Evolutionary conservation across 202 grass and related monocot species (phyloP).

Genomic region (Bolboschoenoplectus hybrid): DNA sequence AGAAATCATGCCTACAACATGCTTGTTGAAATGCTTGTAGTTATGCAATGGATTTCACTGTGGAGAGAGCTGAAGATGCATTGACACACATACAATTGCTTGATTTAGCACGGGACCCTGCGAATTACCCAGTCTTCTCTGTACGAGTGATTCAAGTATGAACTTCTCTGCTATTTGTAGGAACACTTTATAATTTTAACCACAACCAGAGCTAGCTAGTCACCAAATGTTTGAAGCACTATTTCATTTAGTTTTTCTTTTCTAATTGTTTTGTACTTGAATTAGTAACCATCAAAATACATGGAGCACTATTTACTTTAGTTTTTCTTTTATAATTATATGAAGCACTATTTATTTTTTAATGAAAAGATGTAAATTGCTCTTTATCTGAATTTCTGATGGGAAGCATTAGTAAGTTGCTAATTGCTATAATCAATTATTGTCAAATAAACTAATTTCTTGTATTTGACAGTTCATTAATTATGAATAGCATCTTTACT

Average conservation of each 20-base stretch:
- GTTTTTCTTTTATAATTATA: neutral
- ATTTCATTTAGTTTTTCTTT: neutral
- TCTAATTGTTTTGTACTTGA: neutral
- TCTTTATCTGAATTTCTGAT: too few relatives aligned
- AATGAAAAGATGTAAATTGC: neutral
- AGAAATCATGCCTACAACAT: conserved; percentile 16
- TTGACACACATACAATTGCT: conserved; percentile 28
- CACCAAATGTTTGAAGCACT: neutral
- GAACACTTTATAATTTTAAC: neutral
- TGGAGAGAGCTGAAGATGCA: conserved; percentile 32
- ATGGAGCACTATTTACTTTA: neutral
- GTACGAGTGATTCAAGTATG: conserved; percentile 28
- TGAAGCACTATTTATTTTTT: neutral
- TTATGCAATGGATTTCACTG: conserved; percentile 30
- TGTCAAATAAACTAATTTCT: neutral
- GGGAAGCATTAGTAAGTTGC: too few relatives aligned
- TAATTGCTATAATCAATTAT: neutral
- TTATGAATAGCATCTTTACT: neutral
- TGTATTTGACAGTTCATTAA: neutral
- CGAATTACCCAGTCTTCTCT: conserved; percentile 11
- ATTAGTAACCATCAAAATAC: neutral
- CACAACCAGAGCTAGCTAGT: neutral
- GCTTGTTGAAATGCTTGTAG: conserved; percentile 35
- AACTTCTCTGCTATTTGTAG: neutral
- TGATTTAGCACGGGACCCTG: neutral